These are phyloP conservation scores for Geotrichum ghanense DNA, from an alignment of 805 yeast species.

Conservation along the genomic window DNA sequence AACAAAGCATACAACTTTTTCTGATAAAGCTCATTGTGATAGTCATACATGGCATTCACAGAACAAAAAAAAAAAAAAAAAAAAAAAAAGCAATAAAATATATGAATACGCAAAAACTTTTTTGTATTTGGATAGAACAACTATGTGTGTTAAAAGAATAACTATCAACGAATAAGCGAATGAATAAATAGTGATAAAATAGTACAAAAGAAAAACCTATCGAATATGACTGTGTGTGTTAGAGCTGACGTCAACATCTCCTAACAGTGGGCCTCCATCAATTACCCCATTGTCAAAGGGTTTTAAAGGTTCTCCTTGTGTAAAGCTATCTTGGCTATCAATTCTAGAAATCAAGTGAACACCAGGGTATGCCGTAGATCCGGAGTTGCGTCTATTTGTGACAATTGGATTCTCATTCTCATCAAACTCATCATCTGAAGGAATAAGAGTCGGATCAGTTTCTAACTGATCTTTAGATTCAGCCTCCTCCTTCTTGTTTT, in stretches of 20 bases:
- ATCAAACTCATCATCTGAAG: not conserved
- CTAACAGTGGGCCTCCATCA: not conserved
- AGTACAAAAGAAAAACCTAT: not conserved
- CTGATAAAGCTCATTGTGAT: no score
- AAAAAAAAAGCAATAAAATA: no score
- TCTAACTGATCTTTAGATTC: not conserved
- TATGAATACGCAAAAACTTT: no score
- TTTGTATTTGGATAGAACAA: no score
- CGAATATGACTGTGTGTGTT: not conserved
- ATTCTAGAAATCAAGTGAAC: not conserved
- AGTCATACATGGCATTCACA: no score
- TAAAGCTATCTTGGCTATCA: not conserved
- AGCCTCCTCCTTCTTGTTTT: conserved; percentile 17
- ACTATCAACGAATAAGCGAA: not conserved
- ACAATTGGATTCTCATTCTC: not conserved
- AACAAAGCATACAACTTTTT: no score
- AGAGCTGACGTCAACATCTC: not conserved
- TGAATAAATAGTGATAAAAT: not conserved
- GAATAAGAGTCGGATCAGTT: not conserved
- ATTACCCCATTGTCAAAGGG: not conserved
- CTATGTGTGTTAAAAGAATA: no score
- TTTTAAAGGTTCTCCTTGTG: not conserved
- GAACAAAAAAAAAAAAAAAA: no score
- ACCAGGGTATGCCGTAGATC: not conserved
- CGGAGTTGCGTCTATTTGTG: not conserved